Evolutionary conservation across 768 basidiomycete species (phyloP).

Genomic region (Mrakia hoshinonis): DNA sequence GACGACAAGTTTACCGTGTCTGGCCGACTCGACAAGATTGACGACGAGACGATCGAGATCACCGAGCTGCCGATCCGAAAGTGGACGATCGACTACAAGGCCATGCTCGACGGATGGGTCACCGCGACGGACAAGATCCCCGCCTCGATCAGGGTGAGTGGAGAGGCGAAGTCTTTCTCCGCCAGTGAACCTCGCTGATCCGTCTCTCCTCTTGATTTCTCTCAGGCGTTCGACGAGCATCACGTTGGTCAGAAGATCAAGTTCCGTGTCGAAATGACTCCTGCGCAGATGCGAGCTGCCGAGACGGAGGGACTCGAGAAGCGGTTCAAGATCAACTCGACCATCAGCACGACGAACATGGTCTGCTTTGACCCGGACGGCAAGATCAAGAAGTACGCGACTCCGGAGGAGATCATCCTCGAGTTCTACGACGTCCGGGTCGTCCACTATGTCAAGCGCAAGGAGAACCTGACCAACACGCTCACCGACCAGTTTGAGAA

Average conservation of each 20-base stretch:
- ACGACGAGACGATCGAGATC: slow-evolving; percentile 85
- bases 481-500: slow-evolving; percentile 72
- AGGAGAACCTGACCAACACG: slow-evolving; percentile 78
- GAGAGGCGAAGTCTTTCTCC: background rate
- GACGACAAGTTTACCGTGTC: slow-evolving; percentile 63
- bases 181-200: background rate
- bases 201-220: background rate
- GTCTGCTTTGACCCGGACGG: slow-evolving; percentile 94
- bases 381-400: slow-evolving; percentile 86
- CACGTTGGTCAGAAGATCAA: slow-evolving; percentile 87
- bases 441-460: slow-evolving; percentile 89
- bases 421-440: slow-evolving; percentile 86
- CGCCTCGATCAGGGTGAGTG: slow-evolving; percentile 62
- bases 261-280: slow-evolving; percentile 71
- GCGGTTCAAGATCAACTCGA: slow-evolving; percentile 78
- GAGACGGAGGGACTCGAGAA: slow-evolving; percentile 81
- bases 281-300: slow-evolving; percentile 73
- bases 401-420: slow-evolving; percentile 81
- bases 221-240: slow-evolving; percentile 91
- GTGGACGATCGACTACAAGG: slow-evolving; percentile 90
- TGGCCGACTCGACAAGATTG: slow-evolving; percentile 65
- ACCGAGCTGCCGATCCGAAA: slow-evolving; percentile 89
- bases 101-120: slow-evolving; percentile 80
- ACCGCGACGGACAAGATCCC: slow-evolving; percentile 65
- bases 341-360: slow-evolving; percentile 91